Evolutionary conservation across 768 basidiomycete genomes (phyloP), one percentile per base, ranked within the genome.

Genomic region (Russula compacta): DNA sequence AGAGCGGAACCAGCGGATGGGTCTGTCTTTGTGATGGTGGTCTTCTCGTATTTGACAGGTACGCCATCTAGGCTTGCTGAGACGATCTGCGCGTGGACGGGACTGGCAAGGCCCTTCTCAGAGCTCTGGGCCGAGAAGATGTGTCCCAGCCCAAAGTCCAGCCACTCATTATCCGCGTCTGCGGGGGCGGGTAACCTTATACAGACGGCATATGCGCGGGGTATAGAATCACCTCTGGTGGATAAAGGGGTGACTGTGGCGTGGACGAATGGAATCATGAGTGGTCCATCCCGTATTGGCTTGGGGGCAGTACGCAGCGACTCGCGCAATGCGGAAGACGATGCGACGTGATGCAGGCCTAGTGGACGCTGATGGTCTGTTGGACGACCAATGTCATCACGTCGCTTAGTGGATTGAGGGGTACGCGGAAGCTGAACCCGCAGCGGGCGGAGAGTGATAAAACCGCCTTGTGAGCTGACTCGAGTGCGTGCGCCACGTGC

Each of bases 111-210:
- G 39, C 66, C 61, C 51, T 63, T 61, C 21, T 59, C 56, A 12
- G 63, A 56, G 29, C 71, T 61, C 53, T 69, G 42, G 29, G 68
- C 67, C 33, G 65, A 56, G 44, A 64, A 64, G n/a, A 71, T 72
- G 56, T 79, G 74, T 2, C 83, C 83, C 53, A 91, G 74, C 32
- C 87, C 87, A 67, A 91, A 89, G 69, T 89, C 87, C 19, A 91
- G 74, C 83, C 82, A 87, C 53, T 85, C 86, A n/a, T 81, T 79
- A 58, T 81, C 81, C n/a, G 75, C 68, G 38, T 83, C 78, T 14
- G 76, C 71, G 19, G 85, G 86, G 9, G 81, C 80, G 46, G 81
- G 80, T 29, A 89, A 70, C 56, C 64, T 71, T 19, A 87, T 65
- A 29, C 80, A 78, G 50, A 89, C 86, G 19, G 81, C 84, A 65